Conservation (phyloP, 192 early-diverging fungal species). For the Backusella westeae region DNA sequence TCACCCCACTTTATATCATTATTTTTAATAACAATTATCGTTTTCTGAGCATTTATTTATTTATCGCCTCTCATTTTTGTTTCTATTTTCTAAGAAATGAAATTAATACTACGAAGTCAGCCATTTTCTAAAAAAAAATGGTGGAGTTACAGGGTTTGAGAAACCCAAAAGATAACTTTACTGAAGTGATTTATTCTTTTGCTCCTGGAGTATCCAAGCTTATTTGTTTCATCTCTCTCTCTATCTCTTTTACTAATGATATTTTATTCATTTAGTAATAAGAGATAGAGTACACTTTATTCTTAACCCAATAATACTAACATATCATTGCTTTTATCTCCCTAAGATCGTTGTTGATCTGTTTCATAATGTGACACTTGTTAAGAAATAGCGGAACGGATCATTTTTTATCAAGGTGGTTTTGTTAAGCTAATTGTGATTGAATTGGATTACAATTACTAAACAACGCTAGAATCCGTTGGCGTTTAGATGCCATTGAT, state of each 20-base stretch:
- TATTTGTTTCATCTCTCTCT: no score
- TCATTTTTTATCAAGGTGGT: background rate
- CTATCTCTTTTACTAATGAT: no score
- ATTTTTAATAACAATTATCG: background rate
- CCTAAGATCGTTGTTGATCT: background rate
- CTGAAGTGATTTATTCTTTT: background rate
- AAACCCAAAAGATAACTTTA: background rate
- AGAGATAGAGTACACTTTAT: background rate
- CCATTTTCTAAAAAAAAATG: background rate
- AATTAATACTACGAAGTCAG: background rate
- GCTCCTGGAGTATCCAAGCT: background rate
- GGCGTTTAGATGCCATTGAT: background rate
- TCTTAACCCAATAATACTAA: background rate
- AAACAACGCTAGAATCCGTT: no score
- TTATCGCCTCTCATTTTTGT: background rate
- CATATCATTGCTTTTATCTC: background rate
- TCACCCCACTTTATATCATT: background rate
- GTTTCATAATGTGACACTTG: background rate
- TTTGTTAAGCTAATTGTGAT: background rate
- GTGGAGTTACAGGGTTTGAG: background rate
- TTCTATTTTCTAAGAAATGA: background rate
- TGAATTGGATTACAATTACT: background rate
- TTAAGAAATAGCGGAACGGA: background rate
- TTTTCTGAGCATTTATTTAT: slow-evolving; percentile 3
- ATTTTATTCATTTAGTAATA: background rate